Evolutionary conservation across 495 filamentous ascomycete genomes (phyloP), one percentile per base, ranked within the genome.

Genomic region (Podospora sp.): DNA sequence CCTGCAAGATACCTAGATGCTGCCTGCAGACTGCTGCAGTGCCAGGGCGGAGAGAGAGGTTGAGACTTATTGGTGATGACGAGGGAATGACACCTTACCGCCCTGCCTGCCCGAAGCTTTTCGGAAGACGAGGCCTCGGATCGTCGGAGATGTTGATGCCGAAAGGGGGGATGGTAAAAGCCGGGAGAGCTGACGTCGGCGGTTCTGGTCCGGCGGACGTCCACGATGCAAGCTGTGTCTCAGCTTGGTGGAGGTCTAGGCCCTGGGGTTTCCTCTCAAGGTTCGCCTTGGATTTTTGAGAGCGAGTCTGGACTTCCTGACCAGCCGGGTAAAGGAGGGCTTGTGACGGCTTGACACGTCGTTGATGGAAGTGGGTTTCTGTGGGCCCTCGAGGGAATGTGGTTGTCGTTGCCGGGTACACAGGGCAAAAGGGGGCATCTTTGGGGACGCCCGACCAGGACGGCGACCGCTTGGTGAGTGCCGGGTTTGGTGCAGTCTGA

Each of bases 41-140:
- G 29, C 29, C 8, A 8, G 29, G 29, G 29, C 29, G 29, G 29
- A 3, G 29, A 33, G 29, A 8, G 29, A 8, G 4, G 29, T 33
- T 33, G 29, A n/a, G n/a, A n/a, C n/a, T n/a, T n/a, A n/a, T n/a
- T n/a, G n/a, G n/a, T n/a, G n/a, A 18, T 46, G 40, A 46, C 40
- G 40, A 18, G 14, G 11, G 40, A 46, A 46, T 18, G 40, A 46
- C 16, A 46, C 11, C 2, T 26, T 53, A 18, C 50, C n/a, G 50
- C 50, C 7, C 52, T 55, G 14, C 52, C 25, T 55, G 52, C 52
- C 56, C 56, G 56, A 59, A 59, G 26, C 56, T 59, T 59, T 59
- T 59, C 56, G 56, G 56, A n/a, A 55, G 24, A 55, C 3, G n/a
- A 26, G 9, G 20, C 7, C 5, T 6, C 9, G 52, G 52, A n/a